phyloP scores from a whole-genome alignment of 495 filamentous ascomycete species.

The Penicillium ochrochloron region DNA sequence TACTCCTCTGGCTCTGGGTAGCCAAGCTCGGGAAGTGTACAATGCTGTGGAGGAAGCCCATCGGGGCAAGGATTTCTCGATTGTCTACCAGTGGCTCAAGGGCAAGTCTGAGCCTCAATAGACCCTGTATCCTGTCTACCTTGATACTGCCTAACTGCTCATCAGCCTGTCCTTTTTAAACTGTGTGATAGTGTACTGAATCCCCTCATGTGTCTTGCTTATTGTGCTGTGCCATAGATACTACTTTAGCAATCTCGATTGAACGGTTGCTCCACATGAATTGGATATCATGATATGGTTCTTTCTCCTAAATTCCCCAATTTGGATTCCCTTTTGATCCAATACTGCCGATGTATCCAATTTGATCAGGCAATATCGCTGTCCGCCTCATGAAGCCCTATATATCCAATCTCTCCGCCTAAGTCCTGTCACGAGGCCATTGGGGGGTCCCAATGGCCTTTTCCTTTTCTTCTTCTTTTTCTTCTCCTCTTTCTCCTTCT shows the following conservation, averaged over 20 bases:
- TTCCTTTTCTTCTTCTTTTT: too few relatives aligned
- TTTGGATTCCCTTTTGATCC: neutral
- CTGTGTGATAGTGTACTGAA: neutral
- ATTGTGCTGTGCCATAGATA: conserved; percentile 15
- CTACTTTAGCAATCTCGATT: neutral
- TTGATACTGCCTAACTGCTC: neutral
- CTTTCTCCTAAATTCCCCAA: neutral
- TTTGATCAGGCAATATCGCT: too few relatives aligned
- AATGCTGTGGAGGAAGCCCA: conserved; percentile 61
- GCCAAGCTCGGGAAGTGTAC: conserved; percentile 70
- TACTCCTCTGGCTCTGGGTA: conserved; percentile 67
- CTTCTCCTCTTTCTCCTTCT: too few relatives aligned
- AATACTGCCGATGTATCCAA: neutral
- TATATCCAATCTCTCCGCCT: too few relatives aligned
- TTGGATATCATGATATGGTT: neutral
- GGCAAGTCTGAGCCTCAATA: conserved; percentile 38
- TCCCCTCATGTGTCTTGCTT: neutral
- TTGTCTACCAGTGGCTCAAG: conserved; percentile 76
- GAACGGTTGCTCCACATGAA: neutral
- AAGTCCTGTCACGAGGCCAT: neutral
- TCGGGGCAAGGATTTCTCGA: conserved; percentile 80
- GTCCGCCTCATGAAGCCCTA: too few relatives aligned
- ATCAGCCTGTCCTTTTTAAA: neutral
- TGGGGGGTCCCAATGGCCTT: neutral
- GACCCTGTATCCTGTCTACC: neutral